Evolutionary conservation across 2,329 filamentous ascomycete genomes (phyloP), one percentile per base, ranked within the genome.

Genomic region (Trichoderma citrinoviride): DNA sequence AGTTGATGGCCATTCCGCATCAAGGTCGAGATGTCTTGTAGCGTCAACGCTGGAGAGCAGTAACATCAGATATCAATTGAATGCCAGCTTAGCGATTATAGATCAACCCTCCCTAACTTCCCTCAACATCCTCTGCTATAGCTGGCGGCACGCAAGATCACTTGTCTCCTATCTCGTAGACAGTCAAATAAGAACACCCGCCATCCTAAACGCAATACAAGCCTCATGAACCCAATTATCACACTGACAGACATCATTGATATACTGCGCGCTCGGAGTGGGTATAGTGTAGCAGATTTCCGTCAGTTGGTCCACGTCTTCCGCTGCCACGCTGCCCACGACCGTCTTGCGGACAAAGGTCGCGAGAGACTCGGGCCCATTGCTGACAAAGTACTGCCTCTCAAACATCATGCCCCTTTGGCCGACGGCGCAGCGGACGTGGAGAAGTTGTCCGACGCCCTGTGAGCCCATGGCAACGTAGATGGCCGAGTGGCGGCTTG

Each of bases 351-450:
- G 12, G 25, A 21, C 43, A 27, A 64, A 64, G 3, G 61, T 64
- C 19, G 61, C 10, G 7, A 64, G 61, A 47, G 52, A 17, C 5
- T 52, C 53, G n/a, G 54, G 54, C 23, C 61, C 61, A 7, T 55
- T 46, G 2, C 53, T 33, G 14, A 47, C 12, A 47, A 52, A 56
- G 44, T 53, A 43, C 15, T 64, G 43, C 8, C 23, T 64, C 10
- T 56, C 53, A 55, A 64, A 64, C 44, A 64, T 27, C 61, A 64
- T 64, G 10, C 37, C 37, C 10, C 29, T 1, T 5, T 29, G 21
- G 0, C 61, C 44, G 37, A 50, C 50, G 14, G 54, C 53, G 33
- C 53, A 50, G 12, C 54, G 53, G 53, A 64, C 61, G 23, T 64
- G 61, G 54, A 64, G 27, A 19, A 57, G 46, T 14, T 49, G 21